phyloP scores from a whole-genome alignment of 441 rosid genomes.

The Arabidopsis lyrata region DNA sequence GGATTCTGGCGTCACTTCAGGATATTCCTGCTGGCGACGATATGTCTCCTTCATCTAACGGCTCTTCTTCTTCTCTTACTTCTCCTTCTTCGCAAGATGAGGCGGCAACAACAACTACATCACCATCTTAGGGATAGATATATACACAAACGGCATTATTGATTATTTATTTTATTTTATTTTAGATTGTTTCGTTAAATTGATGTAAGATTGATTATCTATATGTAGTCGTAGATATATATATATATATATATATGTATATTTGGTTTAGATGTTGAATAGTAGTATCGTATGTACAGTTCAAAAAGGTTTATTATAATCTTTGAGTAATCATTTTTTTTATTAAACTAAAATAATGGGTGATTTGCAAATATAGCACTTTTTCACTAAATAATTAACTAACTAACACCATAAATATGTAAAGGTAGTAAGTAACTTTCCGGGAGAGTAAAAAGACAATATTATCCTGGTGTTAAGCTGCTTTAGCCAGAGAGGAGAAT shows the following conservation, averaged over 20 bases:
- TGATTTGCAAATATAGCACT: no score
- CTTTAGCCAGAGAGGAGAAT: no score
- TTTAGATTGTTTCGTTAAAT: neutral
- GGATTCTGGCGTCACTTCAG: conserved; percentile 37
- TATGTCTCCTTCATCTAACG: conserved; percentile 41
- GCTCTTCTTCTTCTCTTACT: conserved; percentile 3
- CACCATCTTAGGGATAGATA: neutral
- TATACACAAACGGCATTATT: neutral
- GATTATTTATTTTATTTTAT: neutral
- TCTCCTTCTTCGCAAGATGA: conserved; percentile 30
- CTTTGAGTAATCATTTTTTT: neutral
- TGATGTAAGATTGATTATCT: neutral
- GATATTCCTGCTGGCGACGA: conserved; percentile 41
- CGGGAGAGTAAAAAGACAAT: no score
- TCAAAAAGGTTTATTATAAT: neutral
- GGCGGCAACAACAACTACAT: conserved; percentile 22
- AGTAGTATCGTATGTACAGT: neutral
- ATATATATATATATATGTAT: neutral
- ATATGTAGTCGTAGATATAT: no score
- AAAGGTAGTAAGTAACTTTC: no score
- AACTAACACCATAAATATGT: no score
- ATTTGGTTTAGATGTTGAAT: neutral
- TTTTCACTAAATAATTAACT: no score
- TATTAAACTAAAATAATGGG: neutral
- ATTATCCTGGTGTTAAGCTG: no score